Conservation (phyloP, 2,329 filamentous ascomycete species). For the Claviceps quebecensis region DNA sequence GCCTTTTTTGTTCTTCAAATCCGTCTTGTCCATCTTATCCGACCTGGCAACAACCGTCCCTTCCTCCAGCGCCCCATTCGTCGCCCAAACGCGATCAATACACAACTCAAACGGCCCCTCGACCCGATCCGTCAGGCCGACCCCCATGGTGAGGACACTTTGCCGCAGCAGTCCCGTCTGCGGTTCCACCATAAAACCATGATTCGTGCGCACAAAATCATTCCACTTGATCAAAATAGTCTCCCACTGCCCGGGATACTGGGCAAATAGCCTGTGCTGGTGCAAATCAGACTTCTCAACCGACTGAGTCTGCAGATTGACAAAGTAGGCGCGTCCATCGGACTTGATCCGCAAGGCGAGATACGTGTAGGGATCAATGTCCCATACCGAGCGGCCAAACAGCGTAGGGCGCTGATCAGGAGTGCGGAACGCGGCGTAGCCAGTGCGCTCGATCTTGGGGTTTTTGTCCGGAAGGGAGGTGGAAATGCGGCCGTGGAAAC, state of each 20-base stretch:
- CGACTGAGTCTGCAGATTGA: conserved; percentile 91
- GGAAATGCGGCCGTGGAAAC: conserved; percentile 81
- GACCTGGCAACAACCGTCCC: conserved; percentile 8
- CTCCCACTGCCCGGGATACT: conserved; percentile 78
- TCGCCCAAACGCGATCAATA: conserved; percentile 82
- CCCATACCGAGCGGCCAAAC: conserved; percentile 78
- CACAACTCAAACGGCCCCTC: conserved; percentile 79
- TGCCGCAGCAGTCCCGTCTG: conserved; percentile 80
- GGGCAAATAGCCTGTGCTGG: conserved; percentile 76
- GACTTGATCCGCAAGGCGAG: conserved; percentile 80
- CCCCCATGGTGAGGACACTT: conserved; percentile 71
- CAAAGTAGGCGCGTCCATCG: conserved; percentile 81
- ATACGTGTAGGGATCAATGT: conserved; percentile 79
- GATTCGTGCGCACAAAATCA: conserved; percentile 89
- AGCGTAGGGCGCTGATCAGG: conserved; percentile 60
- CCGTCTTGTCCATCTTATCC: conserved; percentile 15
- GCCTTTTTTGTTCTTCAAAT: conserved; percentile 24
- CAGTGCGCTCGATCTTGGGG: conserved; percentile 62
- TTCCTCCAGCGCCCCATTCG: conserved; percentile 38
- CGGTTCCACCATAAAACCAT: conserved; percentile 83
- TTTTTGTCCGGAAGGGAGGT: conserved; percentile 64
- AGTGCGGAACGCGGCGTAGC: conserved; percentile 86
- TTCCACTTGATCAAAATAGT: conserved; percentile 83
- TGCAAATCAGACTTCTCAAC: conserved; percentile 92
- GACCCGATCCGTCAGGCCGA: conserved; percentile 78